Evolutionary conservation across 139 green algal species (phyloP).

Genomic region (Zygnema cylindricum): DNA sequence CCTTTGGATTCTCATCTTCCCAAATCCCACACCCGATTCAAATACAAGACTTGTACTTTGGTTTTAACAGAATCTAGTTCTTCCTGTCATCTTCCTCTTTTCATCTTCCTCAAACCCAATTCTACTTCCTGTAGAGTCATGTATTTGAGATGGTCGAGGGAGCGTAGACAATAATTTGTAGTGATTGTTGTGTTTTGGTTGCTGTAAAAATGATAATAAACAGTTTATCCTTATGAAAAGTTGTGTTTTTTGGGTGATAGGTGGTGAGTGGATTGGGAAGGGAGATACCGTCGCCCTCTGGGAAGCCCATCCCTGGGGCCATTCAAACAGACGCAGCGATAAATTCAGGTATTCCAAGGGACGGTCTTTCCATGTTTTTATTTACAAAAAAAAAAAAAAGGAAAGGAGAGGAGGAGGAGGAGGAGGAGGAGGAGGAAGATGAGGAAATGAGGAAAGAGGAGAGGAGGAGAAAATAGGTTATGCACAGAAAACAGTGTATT

Average conservation of each 20-base stretch:
- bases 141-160: no score
- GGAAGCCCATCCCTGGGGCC: slow-evolving; percentile 75
- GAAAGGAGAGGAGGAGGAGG: background rate
- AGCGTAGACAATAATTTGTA: no score
- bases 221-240: no score
- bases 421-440: background rate
- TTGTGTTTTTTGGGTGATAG: no score
- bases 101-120: background rate
- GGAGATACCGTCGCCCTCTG: slow-evolving; percentile 73
- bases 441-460: background rate
- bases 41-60: background rate
- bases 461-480: background rate
- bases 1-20: background rate
- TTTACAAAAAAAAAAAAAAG: no score
- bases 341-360: slow-evolving; percentile 62
- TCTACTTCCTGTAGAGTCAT: no score
- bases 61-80: background rate
- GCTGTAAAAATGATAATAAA: no score
- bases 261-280: slow-evolving; percentile 63
- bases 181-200: no score
- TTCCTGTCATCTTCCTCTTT: background rate
- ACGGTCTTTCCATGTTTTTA: background rate
- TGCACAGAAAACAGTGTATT: background rate
- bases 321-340: slow-evolving; percentile 85
- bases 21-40: background rate